Evolutionary conservation across 345 rosid species (phyloP), one percentile per base, ranked within the genome.

Genomic region (Pugionium dolabratum): DNA sequence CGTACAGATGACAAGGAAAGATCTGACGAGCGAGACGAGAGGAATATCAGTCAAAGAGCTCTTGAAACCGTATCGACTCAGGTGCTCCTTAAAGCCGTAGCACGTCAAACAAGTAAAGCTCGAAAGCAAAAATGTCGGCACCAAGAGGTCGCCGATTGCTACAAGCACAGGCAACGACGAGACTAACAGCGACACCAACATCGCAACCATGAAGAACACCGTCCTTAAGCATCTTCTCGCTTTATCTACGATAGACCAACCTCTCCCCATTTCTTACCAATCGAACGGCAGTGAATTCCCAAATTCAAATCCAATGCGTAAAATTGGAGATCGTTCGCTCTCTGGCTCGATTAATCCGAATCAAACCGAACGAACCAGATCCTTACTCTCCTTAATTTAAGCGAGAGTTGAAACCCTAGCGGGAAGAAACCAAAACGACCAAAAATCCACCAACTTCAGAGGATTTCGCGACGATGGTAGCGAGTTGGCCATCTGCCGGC

Each of bases 151-250:
- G 1, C 81, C 85, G 4, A 86, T 49, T 65, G 96, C 88, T 61
- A 89, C 98, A 62, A 92, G 83, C 47, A 92, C 72, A 57, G 95
- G 96, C 67, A 92, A 73, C 32, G 96, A 92, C 5, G 95, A 89
- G 4, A 79, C 86, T 49, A 92, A 62, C 10, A 92, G 83, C 43
- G 98, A 92, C 18, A 81, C 88, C 68, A 92, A 78, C 98, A 92
- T 89, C 49, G 96, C 95, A 71, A 92, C 86, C 88, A 92, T 78
- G 75, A 92, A 92, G 61, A 89, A 89, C 25, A 75, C 71, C 50
- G 98, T 92, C 77, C 93, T 67, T 4, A 76, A 64, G 63, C 84
- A 80, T 76, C 98, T 79, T 75, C 84, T 79, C 64, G 48, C 71
- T 78, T 87, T 92, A 48, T 92, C 98, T 44, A 83, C 57, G 51